Conservation (phyloP, 331 rosid genomes). For the Cydonia oblonga region DNA sequence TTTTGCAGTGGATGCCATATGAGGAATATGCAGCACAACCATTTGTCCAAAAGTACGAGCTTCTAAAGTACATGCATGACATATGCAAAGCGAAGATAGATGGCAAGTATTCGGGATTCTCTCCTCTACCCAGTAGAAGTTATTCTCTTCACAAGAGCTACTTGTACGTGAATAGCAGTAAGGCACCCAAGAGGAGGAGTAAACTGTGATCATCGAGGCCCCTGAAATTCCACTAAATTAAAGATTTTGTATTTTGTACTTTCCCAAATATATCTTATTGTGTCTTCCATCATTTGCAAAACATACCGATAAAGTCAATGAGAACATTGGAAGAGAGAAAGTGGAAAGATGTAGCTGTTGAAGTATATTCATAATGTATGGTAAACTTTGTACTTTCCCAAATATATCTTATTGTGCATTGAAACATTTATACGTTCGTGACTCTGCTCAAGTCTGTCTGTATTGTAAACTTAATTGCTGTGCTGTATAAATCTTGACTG, state of each 20-base stretch:
- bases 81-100: constrained; percentile 43
- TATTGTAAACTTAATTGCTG: not conserved
- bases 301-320: not conserved
- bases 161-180: constrained; percentile 35
- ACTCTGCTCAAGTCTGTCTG: not conserved
- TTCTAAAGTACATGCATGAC: constrained; percentile 20
- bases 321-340: not conserved
- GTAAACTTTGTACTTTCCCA: too few species aligned
- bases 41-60: constrained; percentile 27
- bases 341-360: too few species aligned
- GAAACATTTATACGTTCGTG: not conserved
- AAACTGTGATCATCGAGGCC: not conserved
- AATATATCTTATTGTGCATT: not conserved
- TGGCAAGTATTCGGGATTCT: constrained; percentile 48
- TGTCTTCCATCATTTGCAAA: not conserved
- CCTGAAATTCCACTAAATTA: not conserved
- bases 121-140: constrained; percentile 24
- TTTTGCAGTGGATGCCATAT: too few species aligned
- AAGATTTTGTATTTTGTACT: too few species aligned
- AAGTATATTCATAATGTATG: too few species aligned
- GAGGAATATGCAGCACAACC: constrained; percentile 50
- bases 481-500: not conserved
- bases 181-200: constrained; percentile 22
- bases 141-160: constrained; percentile 14
- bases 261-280: not conserved